Evolutionary conservation across 345 rosid genomes (phyloP), one percentile per base, ranked within the genome.

Genomic region (Psidium guajava): DNA sequence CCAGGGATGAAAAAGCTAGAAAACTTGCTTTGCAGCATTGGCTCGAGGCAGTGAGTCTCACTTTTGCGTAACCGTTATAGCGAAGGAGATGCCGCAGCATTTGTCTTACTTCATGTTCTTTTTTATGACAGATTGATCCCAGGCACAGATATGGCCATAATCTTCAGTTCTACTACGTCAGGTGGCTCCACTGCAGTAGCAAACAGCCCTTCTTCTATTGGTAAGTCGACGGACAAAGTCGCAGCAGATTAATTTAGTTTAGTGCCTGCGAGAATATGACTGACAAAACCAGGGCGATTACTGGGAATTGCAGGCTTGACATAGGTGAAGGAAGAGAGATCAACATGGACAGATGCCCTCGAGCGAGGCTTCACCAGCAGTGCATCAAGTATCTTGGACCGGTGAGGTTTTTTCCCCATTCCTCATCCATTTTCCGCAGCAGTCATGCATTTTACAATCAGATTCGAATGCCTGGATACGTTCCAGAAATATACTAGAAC

Each of bases 141-240:
- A 90, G 98, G 83, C 99, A 96, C 90, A 96, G 99, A 13, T 96
- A 96, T 88, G 99, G 99, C 36, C 98, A 96, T 87, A 96, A 95
- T 87, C 97, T 95, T 89, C 98, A 96, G 77, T 96, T 94, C 87
- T 95, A 95, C 90, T 96, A 94, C 81, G 93, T 87, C 83, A 93
- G 84, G 15, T 96, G 98, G 99, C 95, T 96, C 54, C 98, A 92
- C 51, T 96, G 98, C 88, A 91, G 92, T 69, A 94, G 98, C 82
- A 90, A 85, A 88, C 95, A 96, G 84, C 98, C 99, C 15, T 96
- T 96, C 87, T 96, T 96, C 86, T 96, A 93, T 50, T 96, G 98
- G 99, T 95, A 88, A 86, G 88, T 27, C 25, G 47, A 69, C 5
- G 47, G 86, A 82, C 83, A 73, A n/a, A 49, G 85, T 25, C 40